Percentiles rank a stretch among this genome's conserved stretches.
Conservation (phyloP, 768 basidiomycete genomes). For the Brasilioporus rufonigricans region DNA sequence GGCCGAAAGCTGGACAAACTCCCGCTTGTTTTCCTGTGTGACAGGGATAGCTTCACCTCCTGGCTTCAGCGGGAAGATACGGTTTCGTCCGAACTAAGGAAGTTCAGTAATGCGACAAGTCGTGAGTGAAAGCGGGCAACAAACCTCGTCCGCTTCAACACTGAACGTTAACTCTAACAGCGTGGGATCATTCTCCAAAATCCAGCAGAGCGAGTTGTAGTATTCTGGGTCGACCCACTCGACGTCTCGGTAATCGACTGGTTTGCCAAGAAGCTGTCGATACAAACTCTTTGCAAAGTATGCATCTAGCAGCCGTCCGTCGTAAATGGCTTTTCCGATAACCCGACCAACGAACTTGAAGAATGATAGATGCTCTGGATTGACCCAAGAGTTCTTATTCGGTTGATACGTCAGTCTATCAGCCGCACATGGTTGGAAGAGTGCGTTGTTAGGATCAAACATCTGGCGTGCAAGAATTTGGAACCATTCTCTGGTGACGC, state of each 20-base stretch:
- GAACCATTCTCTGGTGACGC: constrained; percentile 98
- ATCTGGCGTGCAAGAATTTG: constrained; percentile 96
- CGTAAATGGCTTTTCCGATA: constrained; percentile 97
- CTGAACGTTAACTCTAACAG: constrained; percentile 88
- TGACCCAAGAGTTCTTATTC: constrained; percentile 90
- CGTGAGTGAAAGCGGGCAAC: constrained; percentile 2
- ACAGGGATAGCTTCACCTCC: constrained; percentile 82
- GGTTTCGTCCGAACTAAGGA: constrained; percentile 77
- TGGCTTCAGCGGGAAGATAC: constrained; percentile 83
- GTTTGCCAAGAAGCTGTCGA: constrained; percentile 90
- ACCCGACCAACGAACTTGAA: constrained; percentile 99
- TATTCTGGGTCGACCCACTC: constrained; percentile 99
- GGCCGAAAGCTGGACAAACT: constrained; percentile 94
- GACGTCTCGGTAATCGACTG: constrained; percentile 92
- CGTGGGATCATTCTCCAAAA: constrained; percentile 93
- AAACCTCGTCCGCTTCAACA: constrained; percentile 89
- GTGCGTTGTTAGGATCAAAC: constrained; percentile 97
- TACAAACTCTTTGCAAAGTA: constrained; percentile 98
- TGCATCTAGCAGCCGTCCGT: constrained; percentile 92
- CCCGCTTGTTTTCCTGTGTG: constrained; percentile 94
- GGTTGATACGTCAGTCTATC: constrained; percentile 96
- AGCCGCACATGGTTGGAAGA: constrained; percentile 97
- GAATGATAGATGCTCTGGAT: constrained; percentile 93
- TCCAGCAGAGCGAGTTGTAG: constrained; percentile 98
- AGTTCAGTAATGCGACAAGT: background rate